Evolutionary conservation across 2,329 filamentous ascomycete genomes (phyloP).

Genomic region (Aspergillus sp.): DNA sequence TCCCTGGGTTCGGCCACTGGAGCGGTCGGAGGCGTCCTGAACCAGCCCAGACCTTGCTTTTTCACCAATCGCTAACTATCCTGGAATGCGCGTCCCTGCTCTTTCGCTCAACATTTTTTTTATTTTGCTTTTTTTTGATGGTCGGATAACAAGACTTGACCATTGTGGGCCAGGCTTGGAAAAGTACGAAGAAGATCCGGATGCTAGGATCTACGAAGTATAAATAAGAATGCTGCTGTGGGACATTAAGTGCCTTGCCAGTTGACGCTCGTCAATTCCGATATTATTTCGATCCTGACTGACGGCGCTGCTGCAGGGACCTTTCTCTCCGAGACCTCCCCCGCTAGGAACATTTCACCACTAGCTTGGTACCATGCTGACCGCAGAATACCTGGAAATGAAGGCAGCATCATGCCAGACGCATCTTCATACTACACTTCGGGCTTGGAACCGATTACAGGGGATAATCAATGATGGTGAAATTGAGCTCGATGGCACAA

Average conservation of each 20-base stretch:
- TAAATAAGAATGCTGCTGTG: neutral
- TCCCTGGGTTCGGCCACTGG: neutral
- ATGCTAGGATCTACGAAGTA: neutral
- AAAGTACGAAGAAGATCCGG: neutral
- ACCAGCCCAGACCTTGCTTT: neutral
- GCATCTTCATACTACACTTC: constrained; percentile 15
- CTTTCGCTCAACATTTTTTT: neutral
- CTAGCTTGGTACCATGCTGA: neutral
- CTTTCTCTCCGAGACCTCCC: neutral
- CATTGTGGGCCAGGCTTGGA: neutral
- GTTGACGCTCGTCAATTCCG: neutral
- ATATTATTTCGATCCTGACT: neutral
- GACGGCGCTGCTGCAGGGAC: neutral
- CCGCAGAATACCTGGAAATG: constrained; percentile 1
- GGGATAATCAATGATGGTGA: constrained; percentile 7
- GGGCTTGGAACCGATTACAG: constrained; percentile 17
- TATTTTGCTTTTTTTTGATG: neutral
- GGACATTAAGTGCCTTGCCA: neutral
- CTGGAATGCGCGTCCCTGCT: neutral
- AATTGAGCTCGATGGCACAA: constrained; percentile 15
- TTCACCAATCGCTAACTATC: neutral
- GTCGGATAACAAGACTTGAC: neutral
- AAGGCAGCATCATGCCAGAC: constrained; percentile 8
- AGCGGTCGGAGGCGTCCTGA: neutral
- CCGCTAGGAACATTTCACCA: neutral